Evolutionary conservation across 2,329 filamentous ascomycete genomes (phyloP).

Genomic region (Diaporthe vaccinii): DNA sequence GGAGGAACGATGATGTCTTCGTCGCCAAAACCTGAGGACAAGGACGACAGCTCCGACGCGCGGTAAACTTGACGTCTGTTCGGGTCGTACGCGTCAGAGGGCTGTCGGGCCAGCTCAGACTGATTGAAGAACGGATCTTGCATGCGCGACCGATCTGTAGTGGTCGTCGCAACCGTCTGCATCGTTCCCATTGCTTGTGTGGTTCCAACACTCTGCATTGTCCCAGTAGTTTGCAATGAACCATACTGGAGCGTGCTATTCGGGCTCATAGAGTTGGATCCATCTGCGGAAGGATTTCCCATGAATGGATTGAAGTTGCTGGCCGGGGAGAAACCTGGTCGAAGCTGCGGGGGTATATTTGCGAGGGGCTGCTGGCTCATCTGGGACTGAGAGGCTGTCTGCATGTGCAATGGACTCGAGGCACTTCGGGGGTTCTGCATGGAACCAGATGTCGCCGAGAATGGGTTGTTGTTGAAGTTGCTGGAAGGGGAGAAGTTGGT

Average conservation of each 20-base stretch:
- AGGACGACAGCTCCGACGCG: constrained; percentile 67
- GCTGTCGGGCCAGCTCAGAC: constrained; percentile 53
- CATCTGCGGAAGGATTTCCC: constrained; percentile 44
- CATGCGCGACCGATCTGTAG: constrained; percentile 53
- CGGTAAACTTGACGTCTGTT: constrained; percentile 54
- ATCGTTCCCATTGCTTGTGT: constrained; percentile 40
- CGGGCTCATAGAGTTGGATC: constrained; percentile 42
- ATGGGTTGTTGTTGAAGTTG: constrained; percentile 36
- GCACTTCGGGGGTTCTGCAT: constrained; percentile 28
- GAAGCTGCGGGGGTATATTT: constrained; percentile 18
- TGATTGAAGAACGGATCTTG: constrained; percentile 56
- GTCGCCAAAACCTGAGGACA: constrained; percentile 76
- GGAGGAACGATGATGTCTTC: constrained; percentile 67
- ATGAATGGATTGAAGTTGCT: constrained; percentile 37
- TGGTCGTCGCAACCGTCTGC: constrained; percentile 43
- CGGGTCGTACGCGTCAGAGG: constrained; percentile 53
- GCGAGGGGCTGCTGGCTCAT: constrained; percentile 9
- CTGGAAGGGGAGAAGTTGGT: constrained; percentile 42
- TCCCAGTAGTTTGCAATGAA: constrained; percentile 31
- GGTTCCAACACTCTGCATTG: constrained; percentile 41
- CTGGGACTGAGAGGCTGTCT: constrained; percentile 25
- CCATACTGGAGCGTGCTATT: constrained; percentile 48
- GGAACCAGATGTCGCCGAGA: constrained; percentile 30
- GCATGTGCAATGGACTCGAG: constrained; percentile 6
- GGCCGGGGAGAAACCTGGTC: constrained; percentile 19